Base-by-base conservation (phyloP, 768 basidiomycete species). In the Psilocybe azurescens region DNA sequence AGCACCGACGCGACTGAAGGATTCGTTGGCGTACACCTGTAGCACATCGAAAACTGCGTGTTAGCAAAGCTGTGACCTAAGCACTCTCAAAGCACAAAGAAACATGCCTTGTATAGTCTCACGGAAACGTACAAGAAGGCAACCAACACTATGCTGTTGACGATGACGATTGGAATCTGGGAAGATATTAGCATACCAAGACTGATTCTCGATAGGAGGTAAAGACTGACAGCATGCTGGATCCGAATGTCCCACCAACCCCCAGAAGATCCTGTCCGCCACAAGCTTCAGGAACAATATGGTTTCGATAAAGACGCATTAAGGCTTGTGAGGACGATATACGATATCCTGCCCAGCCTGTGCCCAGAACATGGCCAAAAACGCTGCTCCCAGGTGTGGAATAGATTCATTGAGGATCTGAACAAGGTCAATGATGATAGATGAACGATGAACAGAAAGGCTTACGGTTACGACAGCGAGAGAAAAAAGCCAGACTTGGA, bases 391-490 rank as follows among this genome's bases (percentile, higher is more conserved):
- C 46, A 86, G 73, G 64, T 85, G 83, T 5, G 85, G 85, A 39
- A 83, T 75, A 0, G 83, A 84, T 66, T 86, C 83, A 56, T 77
- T 79, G 52, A 84, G 59, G 47, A 86, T 73, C 85, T 86, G 56
- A 32, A 24, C 32, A 58, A 13, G 44, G 9, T 33, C 55, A 44
- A 20, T 47, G 16, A 39, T 3, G 8, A 11, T 53, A 20, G 13
- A 44, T 11, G 9, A 6, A 29, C 10, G 28, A 50, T 47, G 24
- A 8, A 39, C 20, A 16, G 9, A n/a, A 7, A 59, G 5, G 18
- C 28, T 46, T 65, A 85, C 85, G 41, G 85, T 81, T 29, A 81
- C 69, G 29, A 83, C 49, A 8, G 81, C 78, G 47, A 85, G 64
- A 2, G 77, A 70, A 38, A 86, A 73, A 33, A 84, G 69, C 83